Base-by-base conservation (phyloP, 495 filamentous ascomycete species). In the Xylaria venustula region DNA sequence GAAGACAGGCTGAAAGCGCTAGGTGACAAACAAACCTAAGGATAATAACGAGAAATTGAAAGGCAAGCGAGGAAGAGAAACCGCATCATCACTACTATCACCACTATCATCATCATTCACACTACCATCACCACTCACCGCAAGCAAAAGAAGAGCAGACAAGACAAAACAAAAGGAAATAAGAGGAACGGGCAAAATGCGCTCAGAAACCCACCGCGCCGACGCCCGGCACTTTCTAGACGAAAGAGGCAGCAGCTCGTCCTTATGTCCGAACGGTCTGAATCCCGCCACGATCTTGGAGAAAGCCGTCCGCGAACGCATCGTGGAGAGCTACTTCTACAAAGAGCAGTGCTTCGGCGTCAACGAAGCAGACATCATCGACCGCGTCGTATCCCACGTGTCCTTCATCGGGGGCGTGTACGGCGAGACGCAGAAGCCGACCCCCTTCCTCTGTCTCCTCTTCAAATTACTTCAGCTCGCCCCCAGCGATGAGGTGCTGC, bases 331-430 rank as follows among this genome's bases (percentile, higher is more conserved):
- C 63, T 94, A 95, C 77, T 98, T 97, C 79, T 98, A 91, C 90
- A 97, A 97, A 75, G 95, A 98, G 73, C 93, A 97, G 73, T 95
- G 93, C 71, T 98, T 97, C 78, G 94, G 89, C 22, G 79, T 98
- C 61, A 98, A 98, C 76, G 91, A 92, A 54, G 90, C 80, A 80
- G 64, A 97, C 88, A 53, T 81, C 1, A 89, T 95, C 64, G 91
- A 97, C 77, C 92, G 94, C 32, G 93, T 93, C 2, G 88, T 89
- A 36, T 89, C 92, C 60, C 79, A 96, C 62, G 90, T 88, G 36
- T 85, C 81, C 68, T 83, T 80, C 75, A 83, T 98, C 54, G 95
- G 92, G 57, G 94, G 94, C 66, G 92, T 90, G 11, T 91, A 90
- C 70, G 91, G 91, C 50, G 82, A 85, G 30, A 19, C 84, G 34